Conservation (phyloP, 2,329 filamentous ascomycete species). For the Penicillium sp. region DNA sequence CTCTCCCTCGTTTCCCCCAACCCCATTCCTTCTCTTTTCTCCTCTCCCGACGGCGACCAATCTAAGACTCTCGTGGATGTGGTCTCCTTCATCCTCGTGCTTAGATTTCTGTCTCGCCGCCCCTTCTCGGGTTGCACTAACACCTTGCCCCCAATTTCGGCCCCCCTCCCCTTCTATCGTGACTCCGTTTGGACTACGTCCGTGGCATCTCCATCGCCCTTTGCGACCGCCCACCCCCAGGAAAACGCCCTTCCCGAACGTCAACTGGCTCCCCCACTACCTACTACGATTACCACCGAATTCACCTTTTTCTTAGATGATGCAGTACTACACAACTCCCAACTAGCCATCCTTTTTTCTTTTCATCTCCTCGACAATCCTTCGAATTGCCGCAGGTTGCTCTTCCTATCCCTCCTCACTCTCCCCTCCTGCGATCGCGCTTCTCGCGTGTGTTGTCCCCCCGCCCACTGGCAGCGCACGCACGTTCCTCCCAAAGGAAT, state of each 20-base stretch:
- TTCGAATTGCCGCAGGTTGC: constrained; percentile 29
- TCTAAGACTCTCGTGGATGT: constrained; percentile 8
- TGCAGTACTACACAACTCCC: constrained; percentile 31
- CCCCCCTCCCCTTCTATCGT: not conserved
- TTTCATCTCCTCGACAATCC: constrained; percentile 16
- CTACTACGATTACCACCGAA: constrained; percentile 16
- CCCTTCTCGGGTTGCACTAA: not conserved
- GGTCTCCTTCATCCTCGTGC: constrained; percentile 3
- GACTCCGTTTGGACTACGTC: constrained; percentile 3
- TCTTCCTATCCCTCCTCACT: constrained; percentile 8
- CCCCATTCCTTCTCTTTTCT: not conserved
- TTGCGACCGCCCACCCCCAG: constrained; percentile 11
- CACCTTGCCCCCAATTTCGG: not conserved
- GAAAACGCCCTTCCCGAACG: constrained; percentile 21
- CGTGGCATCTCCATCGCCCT: constrained; percentile 11
- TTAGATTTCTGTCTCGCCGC: not conserved
- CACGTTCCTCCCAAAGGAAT: constrained; percentile 31
- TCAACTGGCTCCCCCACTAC: constrained; percentile 23
- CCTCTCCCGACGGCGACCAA: constrained; percentile 2
- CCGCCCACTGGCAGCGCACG: constrained; percentile 31
- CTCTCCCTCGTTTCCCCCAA: not conserved
- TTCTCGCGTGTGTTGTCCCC: constrained; percentile 39
- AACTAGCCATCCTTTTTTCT: constrained; percentile 29
- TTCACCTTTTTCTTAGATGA: constrained; percentile 30
- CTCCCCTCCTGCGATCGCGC: constrained; percentile 31